Evolutionary conservation across 441 rosid species (phyloP).

Genomic region (Pelargonium australe): DNA sequence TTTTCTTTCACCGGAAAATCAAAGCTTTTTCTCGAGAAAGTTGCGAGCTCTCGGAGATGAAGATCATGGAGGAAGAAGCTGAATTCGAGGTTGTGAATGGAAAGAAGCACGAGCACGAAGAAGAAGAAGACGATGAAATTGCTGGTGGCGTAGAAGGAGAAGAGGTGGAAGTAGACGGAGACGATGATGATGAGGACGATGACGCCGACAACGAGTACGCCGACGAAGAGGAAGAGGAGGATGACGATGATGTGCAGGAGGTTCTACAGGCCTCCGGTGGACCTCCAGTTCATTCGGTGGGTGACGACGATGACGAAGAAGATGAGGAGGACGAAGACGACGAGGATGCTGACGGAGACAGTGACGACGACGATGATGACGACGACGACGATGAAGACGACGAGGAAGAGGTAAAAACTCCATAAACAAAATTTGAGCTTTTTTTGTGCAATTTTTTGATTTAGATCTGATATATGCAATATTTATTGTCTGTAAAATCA

Average conservation of each 20-base stretch:
- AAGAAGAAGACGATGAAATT: neutral
- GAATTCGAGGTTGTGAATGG: neutral
- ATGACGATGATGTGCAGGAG: slow-evolving; percentile 3
- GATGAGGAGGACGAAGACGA: neutral
- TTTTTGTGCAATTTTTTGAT: neutral
- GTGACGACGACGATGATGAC: neutral
- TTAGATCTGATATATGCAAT: neutral
- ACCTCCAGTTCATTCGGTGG: slow-evolving; percentile 2
- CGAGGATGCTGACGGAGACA: neutral
- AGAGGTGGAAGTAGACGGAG: neutral
- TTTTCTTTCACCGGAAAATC: too few species aligned
- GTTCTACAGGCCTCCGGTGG: neutral
- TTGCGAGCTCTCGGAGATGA: neutral
- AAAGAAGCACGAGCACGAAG: neutral
- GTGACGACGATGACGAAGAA: neutral
- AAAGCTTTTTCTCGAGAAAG: neutral
- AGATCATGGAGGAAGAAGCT: neutral
- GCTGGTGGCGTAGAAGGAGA: neutral
- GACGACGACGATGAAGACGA: neutral
- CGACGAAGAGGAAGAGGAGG: neutral
- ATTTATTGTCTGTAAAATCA: neutral
- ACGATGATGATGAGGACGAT: neutral
- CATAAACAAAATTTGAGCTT: neutral
- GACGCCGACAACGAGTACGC: neutral
- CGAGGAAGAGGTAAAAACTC: neutral